Base-by-base conservation (phyloP, 768 basidiomycete species). In the Kwoniella sp. region DNA sequence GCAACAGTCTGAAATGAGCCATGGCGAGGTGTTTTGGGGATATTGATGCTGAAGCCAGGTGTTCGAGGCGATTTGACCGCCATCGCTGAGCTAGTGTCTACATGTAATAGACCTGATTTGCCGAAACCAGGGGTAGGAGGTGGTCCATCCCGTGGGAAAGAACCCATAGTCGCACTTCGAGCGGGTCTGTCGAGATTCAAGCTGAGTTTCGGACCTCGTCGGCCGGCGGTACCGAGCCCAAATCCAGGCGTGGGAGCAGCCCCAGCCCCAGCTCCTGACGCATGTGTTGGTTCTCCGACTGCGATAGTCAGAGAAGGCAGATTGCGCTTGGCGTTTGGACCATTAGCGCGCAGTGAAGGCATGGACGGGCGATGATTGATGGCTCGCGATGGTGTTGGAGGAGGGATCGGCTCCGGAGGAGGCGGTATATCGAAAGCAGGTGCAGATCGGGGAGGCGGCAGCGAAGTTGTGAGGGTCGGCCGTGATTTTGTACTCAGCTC, bases 371-470 rank as follows among this genome's bases (percentile, higher is more conserved):
- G 73, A 61, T 77, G 69, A 10, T 66, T 54, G 25, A 72, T 7
- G 4, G 26, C 46, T 44, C 40, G 56, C 13, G 62, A 22, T 22
- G 58, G 55, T 5, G 58, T 65, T 26, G 50, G 44, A 21, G 37
- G 52, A 22, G 68, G 67, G 22, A 65, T 68, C 27, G 72, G 68
- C 22, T 61, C 26, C 5, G 57, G 51, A 5, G 68, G 67, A 10
- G 68, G 58, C 19, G 49, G 33, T 55, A 69, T 55, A 33, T 58
- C 57, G 50, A 54, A 58, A 22, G 58, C 60, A 85, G 87, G 25
- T 87, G 83, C 25, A 85, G 86, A 89, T 84, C 73, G 85, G 86
- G 53, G 88, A 85, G 3, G 84, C 81, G 57, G 83, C 79, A 30
- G 79, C 67, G 71, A 82, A 82, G 59, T 52, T 25, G 66, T 36